A percentile compares a stretch with the other conserved stretches of the same genome.
Conservation (phyloP, 2,329 filamentous ascomycete species). For the Verticillium nubilum region DNA sequence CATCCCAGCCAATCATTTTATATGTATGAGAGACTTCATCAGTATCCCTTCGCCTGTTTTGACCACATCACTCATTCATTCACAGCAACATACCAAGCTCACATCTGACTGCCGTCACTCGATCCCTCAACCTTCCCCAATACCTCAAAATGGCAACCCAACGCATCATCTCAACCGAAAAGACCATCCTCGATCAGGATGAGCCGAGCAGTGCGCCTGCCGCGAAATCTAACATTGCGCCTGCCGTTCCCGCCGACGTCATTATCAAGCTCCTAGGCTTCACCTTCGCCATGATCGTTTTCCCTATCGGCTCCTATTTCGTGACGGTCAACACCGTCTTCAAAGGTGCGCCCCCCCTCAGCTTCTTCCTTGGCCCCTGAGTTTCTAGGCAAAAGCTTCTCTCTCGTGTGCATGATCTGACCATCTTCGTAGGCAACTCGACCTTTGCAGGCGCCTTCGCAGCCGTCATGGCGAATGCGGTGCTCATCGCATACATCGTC, state of each 20-base stretch:
- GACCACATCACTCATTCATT: neutral
- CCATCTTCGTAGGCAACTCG: slow-evolving; percentile 61
- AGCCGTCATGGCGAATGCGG: slow-evolving; percentile 85
- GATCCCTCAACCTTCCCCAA: neutral
- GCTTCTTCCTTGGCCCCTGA: neutral
- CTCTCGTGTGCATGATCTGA: neutral
- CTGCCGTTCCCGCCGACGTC: slow-evolving; percentile 79
- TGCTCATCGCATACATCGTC: slow-evolving; percentile 83
- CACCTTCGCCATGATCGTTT: slow-evolving; percentile 82
- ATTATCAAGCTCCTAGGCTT: slow-evolving; percentile 88
- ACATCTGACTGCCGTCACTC: neutral
- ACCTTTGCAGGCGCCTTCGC: slow-evolving; percentile 82
- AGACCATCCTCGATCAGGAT: slow-evolving; percentile 59
- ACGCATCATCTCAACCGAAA: slow-evolving; percentile 60
- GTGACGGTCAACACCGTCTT: slow-evolving; percentile 72
- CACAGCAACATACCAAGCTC: neutral
- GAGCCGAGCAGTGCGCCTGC: slow-evolving; percentile 34
- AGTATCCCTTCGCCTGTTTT: no score
- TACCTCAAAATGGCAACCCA: slow-evolving; percentile 57
- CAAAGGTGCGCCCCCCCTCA: slow-evolving; percentile 49
- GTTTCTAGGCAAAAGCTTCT: neutral
- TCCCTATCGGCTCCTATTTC: slow-evolving; percentile 88
- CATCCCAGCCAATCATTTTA: neutral
- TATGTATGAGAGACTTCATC: no score
- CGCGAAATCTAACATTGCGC: slow-evolving; percentile 67